A percentile compares a stretch with the other conserved stretches of the same genome.
Conservation (phyloP, 805 yeast species). For the Cyberlindnera euphorbiiphila region DNA sequence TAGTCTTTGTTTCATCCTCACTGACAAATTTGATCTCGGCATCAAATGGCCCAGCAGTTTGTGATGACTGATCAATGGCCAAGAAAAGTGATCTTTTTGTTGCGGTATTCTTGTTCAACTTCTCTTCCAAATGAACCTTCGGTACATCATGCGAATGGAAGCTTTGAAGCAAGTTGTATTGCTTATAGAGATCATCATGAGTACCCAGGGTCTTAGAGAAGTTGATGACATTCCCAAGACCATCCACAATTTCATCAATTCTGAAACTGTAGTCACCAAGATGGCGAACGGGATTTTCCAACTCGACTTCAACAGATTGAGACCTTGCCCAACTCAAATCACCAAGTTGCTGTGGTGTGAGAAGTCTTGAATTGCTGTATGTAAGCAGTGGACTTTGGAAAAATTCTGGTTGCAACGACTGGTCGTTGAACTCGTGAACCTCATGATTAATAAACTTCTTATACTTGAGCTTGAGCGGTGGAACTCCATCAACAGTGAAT, state of each 20-base stretch:
- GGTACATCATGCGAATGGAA: conserved; percentile 57
- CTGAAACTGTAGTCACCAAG: conserved; percentile 55
- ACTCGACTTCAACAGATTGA: conserved; percentile 38
- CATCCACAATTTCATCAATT: conserved; percentile 59
- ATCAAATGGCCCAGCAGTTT: conserved; percentile 31
- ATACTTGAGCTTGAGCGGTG: conserved; percentile 66
- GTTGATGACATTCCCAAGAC: conserved; percentile 56
- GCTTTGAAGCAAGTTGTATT: conserved; percentile 38
- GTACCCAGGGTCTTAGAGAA: conserved; percentile 30
- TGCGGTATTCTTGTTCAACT: conserved; percentile 31
- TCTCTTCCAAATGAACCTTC: conserved; percentile 43
- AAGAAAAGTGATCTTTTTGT: conserved; percentile 36
- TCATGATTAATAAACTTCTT: conserved; percentile 41
- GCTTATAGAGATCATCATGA: conserved; percentile 27
- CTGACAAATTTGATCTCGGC: conserved; percentile 31
- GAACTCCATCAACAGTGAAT: conserved; percentile 66
- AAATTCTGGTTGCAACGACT: conserved; percentile 46
- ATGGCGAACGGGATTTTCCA: conserved; percentile 39
- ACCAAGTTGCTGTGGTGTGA: conserved; percentile 32
- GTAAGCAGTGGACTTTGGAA: conserved; percentile 48
- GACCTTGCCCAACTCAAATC: conserved; percentile 43
- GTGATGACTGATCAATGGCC: conserved; percentile 30
- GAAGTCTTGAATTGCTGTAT: conserved; percentile 25
- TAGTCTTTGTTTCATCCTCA: conserved; percentile 27
- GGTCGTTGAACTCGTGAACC: conserved; percentile 35